Percentiles rank a stretch among this genome's conserved stretches.
These are phyloP conservation scores for Hymenoscyphus linearis DNA, from an alignment of 2,329 filamentous ascomycete genomes.

Conservation along the genomic window DNA sequence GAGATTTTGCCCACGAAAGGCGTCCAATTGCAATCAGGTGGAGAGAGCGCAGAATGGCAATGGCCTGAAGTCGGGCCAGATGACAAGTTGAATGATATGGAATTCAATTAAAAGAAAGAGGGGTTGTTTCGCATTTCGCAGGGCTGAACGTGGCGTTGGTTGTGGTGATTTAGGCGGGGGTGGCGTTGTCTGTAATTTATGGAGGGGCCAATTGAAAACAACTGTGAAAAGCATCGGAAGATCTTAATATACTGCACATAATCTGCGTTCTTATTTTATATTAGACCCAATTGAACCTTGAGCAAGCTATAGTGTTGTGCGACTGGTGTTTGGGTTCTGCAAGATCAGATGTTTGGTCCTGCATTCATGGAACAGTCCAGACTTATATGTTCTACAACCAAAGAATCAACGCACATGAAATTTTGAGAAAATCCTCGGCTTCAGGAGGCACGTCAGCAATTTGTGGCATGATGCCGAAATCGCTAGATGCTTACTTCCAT, in stretches of 20 bases:
- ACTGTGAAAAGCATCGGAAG: background rate
- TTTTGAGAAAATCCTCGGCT: background rate
- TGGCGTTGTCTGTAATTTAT: background rate
- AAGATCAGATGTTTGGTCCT: background rate
- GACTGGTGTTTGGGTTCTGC: background rate
- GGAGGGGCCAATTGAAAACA: background rate
- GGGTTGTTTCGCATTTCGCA: background rate
- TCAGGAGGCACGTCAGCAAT: background rate
- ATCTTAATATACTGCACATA: background rate
- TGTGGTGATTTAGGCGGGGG: background rate
- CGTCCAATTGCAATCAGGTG: background rate
- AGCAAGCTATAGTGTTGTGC: background rate
- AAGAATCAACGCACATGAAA: background rate
- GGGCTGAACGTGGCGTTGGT: background rate
- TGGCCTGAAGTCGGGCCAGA: conserved; percentile 4
- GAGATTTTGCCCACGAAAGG: background rate
- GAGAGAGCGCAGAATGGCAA: conserved; percentile 5
- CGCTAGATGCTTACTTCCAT: background rate
- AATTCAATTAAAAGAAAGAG: background rate
- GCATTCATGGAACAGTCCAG: background rate
- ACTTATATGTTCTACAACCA: background rate
- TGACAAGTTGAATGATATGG: background rate
- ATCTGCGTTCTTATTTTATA: background rate
- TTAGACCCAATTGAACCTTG: background rate
- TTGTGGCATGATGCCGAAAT: background rate